Evolutionary conservation across 352 stramenopile species (phyloP).

Genomic region (Peronospora destructor): DNA sequence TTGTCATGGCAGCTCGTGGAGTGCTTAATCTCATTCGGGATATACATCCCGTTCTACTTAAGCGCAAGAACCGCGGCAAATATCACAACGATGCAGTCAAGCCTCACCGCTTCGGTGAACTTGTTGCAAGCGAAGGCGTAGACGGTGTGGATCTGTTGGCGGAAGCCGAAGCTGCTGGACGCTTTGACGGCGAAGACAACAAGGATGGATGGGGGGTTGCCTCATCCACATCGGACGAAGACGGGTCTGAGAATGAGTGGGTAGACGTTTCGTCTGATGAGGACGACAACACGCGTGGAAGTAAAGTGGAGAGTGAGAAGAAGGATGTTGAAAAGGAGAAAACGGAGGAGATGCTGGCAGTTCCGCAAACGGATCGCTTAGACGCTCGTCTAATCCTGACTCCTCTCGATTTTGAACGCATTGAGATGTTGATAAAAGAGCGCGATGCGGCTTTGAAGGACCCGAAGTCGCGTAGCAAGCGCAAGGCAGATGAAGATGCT

Average conservation of each 20-base stretch:
- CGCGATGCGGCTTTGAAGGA: slow-evolving; percentile 73
- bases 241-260: slow-evolving; percentile 67
- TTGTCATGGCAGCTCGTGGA: slow-evolving; percentile 92
- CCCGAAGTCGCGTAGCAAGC: slow-evolving; percentile 71
- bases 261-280: slow-evolving; percentile 60
- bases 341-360: slow-evolving; percentile 31
- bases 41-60: slow-evolving; percentile 92
- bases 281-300: slow-evolving; percentile 40
- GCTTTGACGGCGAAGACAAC: slow-evolving; percentile 79
- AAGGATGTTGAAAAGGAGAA: slow-evolving; percentile 41
- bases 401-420: slow-evolving; percentile 85
- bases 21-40: slow-evolving; percentile 96
- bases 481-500: slow-evolving; percentile 68
- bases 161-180: slow-evolving; percentile 59
- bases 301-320: slow-evolving; percentile 42
- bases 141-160: slow-evolving; percentile 94
- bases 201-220: slow-evolving; percentile 79
- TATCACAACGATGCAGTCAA: slow-evolving; percentile 79
- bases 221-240: slow-evolving; percentile 53
- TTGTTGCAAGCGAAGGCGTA: slow-evolving; percentile 88
- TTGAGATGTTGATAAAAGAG: slow-evolving; percentile 88
- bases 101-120: slow-evolving; percentile 87
- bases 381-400: slow-evolving; percentile 85
- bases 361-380: slow-evolving; percentile 70
- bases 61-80: slow-evolving; percentile 94